These are phyloP conservation scores for Condylostoma magnum DNA, from an alignment of 169 alveolate genomes.

Conservation along the genomic window DNA sequence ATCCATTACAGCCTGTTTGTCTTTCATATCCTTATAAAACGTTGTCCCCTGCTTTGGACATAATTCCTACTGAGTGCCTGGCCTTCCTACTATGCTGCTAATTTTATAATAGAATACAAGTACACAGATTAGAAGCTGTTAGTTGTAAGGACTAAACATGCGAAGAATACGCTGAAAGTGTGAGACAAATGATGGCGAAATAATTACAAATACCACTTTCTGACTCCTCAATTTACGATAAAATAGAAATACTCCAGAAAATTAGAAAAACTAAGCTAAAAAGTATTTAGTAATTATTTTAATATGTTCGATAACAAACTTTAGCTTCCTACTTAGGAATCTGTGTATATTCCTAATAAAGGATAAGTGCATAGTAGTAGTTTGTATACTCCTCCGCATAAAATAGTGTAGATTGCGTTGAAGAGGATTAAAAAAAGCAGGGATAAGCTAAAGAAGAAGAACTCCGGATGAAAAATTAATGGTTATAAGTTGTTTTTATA, in stretches of 20 bases:
- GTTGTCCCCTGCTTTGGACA: conserved; percentile 38
- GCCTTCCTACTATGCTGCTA: conserved; percentile 25
- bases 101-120: conserved; percentile 21
- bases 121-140: conserved; percentile 29
- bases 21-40: conserved; percentile 33
- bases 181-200: neutral
- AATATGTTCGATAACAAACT: too few species aligned
- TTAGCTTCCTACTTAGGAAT: too few species aligned
- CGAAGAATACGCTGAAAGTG: conserved; percentile 4
- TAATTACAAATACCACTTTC: neutral
- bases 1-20: conserved; percentile 61
- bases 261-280: conserved; percentile 1
- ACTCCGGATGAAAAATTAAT: too few species aligned
- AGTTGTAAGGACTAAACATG: neutral
- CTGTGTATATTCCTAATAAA: too few species aligned
- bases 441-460: too few species aligned
- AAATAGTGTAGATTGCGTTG: too few species aligned
- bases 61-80: conserved; percentile 31
- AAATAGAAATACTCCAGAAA: conserved; percentile 4
- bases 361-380: too few species aligned
- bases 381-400: too few species aligned
- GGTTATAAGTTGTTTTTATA: too few species aligned
- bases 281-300: neutral
- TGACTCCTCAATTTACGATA: neutral
- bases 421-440: too few species aligned